Conservation (phyloP, 148 eudicot genomes). For the Amaranthus cruentus region DNA sequence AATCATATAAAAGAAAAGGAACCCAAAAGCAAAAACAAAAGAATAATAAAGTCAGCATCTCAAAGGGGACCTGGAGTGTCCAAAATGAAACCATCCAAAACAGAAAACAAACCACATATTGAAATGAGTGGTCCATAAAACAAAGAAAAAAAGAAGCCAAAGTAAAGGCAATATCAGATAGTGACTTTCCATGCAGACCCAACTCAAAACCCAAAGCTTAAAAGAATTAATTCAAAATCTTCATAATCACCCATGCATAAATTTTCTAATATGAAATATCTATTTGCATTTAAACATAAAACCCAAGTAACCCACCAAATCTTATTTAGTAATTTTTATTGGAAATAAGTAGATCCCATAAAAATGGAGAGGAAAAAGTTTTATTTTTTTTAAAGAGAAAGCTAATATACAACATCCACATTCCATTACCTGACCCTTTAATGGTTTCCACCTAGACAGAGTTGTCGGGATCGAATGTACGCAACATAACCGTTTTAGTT, state of each 20-base stretch:
- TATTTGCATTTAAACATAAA: constrained; percentile 9
- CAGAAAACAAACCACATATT: constrained; percentile 17
- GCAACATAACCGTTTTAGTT: too few relatives aligned
- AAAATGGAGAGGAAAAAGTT: neutral
- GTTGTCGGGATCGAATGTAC: too few relatives aligned
- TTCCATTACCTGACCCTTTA: too few relatives aligned
- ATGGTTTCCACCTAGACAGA: too few relatives aligned
- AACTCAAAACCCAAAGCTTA: constrained; percentile 29
- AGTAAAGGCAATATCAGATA: constrained; percentile 32
- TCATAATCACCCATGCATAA: constrained; percentile 6
- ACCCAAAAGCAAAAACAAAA: constrained; percentile 2
- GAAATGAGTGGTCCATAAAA: constrained; percentile 26
- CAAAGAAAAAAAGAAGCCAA: constrained; percentile 24
- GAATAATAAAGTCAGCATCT: constrained; percentile 22
- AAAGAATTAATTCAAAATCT: constrained; percentile 5
- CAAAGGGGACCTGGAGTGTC: constrained; percentile 26
- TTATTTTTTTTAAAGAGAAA: too few relatives aligned
- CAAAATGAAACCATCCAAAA: constrained; percentile 39
- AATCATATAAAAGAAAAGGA: constrained; percentile 13
- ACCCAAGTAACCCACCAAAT: constrained; percentile 8
- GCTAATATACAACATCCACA: too few relatives aligned
- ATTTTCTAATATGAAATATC: neutral
- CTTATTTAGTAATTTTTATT: neutral
- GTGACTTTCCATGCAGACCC: constrained; percentile 43
- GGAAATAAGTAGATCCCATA: constrained; percentile 8